phyloP scores from a whole-genome alignment of 2,329 filamentous ascomycete genomes.

The Fusarium abutilonis region DNA sequence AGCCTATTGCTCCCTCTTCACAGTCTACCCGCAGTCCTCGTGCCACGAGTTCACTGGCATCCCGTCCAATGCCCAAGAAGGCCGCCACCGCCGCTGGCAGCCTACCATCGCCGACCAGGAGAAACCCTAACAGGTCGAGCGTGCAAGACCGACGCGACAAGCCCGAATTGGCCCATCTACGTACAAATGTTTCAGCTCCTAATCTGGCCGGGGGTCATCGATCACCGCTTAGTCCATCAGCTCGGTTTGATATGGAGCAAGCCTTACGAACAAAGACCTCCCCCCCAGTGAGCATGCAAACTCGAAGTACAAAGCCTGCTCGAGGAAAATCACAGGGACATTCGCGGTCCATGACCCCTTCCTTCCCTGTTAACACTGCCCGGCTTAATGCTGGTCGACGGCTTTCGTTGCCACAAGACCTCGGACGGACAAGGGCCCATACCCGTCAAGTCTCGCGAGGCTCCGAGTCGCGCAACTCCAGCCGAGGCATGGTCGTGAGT shows the following conservation, averaged over 20 bases:
- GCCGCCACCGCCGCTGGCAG: constrained; percentile 10
- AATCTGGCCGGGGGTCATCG: constrained; percentile 39
- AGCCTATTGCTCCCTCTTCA: constrained; percentile 1
- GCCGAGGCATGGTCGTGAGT: constrained; percentile 15
- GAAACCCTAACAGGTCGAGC: constrained; percentile 2
- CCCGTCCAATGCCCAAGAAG: constrained; percentile 10
- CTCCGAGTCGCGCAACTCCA: constrained; percentile 29
- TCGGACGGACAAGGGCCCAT: constrained; percentile 30
- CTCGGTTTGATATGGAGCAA: constrained; percentile 26
- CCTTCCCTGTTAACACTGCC: constrained; percentile 22
- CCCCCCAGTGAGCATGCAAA: constrained; percentile 57
- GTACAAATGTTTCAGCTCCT: constrained; percentile 41
- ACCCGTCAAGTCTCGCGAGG: constrained; percentile 23
- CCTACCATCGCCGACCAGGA: constrained; percentile 15
- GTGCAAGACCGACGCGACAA: constrained; percentile 18
- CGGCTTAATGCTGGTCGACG: constrained; percentile 20
- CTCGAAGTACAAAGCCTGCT: constrained; percentile 48
- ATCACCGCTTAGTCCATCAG: constrained; percentile 8
- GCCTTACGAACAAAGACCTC: constrained; percentile 49
- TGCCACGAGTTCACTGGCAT: constrained; percentile 3
- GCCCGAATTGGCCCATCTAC: constrained; percentile 28
- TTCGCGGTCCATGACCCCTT: constrained; percentile 24
- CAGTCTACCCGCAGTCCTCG: constrained; percentile 2
- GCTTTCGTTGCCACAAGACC: constrained; percentile 35
- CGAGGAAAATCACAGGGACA: constrained; percentile 26